A percentile compares a stretch with the other conserved stretches of the same genome.
phyloP scores from a whole-genome alignment of 148 eudicot species.

The Oxyria digyna region DNA sequence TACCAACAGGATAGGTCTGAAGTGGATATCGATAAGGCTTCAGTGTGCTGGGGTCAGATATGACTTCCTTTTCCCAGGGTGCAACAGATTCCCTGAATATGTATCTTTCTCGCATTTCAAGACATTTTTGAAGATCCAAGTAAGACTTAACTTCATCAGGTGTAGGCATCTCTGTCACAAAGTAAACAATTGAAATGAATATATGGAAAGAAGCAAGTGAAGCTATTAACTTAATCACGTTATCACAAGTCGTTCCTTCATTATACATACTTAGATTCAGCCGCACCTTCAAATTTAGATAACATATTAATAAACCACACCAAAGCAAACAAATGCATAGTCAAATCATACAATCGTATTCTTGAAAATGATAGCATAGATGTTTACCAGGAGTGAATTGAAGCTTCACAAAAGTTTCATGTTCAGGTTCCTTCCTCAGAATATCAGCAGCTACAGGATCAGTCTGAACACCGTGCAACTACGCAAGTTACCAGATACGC shows the following conservation, averaged over 20 bases:
- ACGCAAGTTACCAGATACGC: conserved; percentile 88
- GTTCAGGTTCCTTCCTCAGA: conserved; percentile 96
- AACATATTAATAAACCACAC: background rate
- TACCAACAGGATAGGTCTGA: conserved; percentile 47
- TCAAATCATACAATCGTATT: background rate
- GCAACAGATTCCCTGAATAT: conserved; percentile 79
- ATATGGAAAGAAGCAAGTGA: background rate
- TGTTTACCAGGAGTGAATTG: conserved; percentile 74
- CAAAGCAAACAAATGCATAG: background rate
- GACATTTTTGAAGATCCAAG: conserved; percentile 67
- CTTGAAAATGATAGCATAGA: conserved; percentile 1
- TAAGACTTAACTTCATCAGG: conserved; percentile 80
- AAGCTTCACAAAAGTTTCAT: conserved; percentile 90
- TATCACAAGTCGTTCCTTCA: background rate
- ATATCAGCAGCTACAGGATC: conserved; percentile 99
- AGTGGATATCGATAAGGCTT: conserved; percentile 74
- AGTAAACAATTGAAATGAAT: background rate
- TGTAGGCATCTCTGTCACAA: conserved; percentile 54
- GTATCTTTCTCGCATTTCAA: conserved; percentile 77
- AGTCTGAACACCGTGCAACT: conserved; percentile 94
- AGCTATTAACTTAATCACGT: background rate
- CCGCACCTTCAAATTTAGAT: background rate
- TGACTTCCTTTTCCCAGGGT: conserved; percentile 90
- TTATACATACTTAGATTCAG: background rate
- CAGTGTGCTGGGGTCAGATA: conserved; percentile 83